Base-by-base conservation (phyloP, 495 filamentous ascomycete genomes). In the Penicillium pancosmium region DNA sequence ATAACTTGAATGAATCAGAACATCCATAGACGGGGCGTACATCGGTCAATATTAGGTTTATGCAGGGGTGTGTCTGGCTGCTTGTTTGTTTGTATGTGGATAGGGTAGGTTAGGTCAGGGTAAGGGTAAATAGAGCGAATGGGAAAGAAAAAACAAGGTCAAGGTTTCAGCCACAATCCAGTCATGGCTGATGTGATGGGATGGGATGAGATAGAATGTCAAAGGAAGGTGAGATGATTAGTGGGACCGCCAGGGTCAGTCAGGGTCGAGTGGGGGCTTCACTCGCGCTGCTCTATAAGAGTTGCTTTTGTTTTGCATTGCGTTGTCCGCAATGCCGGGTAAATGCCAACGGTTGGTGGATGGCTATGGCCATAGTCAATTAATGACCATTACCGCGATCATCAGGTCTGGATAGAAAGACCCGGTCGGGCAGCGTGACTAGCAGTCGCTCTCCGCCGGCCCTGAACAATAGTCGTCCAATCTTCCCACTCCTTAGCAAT, bases 401-500 rank as follows among this genome's bases (percentile, higher is more conserved):
- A 31, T 62, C 49, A 66, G 34, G 65, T 60, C 0, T 62, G 61
- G 36, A 68, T 52, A 19, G 67, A 63, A 15, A 68, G 55, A n/a
- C 65, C 59, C 7, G 65, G 65, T 59, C 65, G 60, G 11, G 65
- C 21, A 34, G 57, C 38, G 21, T 63, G 62, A 16, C 53, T 55
- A 18, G 65, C 59, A 16, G 68, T 78, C 34, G 63, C 73, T 56
- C 69, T 63, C 10, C 76, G 74, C 54, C 76, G 78, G 27, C 83
- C 82, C 59, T 82, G 80, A 27, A 85, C 80, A 8, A 89, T 76
- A 46, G 78, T 82, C 61, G 82, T 86, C 93, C 93, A 97, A 59
- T 97, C 92, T 57, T 94, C 91, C 95, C 93, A 98, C 69, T 98
- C 95, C 44, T 83, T 82, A 34, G 90, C 89, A 65, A 98, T 94